Conservation (phyloP, 1,284 basidiomycete genomes). For the Ceratobasidium sp. region DNA sequence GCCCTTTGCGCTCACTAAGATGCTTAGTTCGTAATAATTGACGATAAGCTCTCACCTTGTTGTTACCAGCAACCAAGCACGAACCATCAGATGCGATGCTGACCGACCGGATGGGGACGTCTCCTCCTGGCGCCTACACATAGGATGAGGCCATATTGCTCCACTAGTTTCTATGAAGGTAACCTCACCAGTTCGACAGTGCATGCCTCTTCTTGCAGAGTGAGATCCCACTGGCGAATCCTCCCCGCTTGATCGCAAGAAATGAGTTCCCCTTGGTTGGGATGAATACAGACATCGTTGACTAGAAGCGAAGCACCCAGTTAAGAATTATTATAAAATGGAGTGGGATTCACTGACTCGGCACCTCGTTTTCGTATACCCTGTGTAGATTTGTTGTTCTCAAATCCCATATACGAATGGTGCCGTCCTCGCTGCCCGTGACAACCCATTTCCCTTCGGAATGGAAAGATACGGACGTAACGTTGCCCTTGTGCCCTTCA, state of each 20-base stretch:
- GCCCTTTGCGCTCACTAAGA: slow-evolving; percentile 66
- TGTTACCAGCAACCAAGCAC: slow-evolving; percentile 96
- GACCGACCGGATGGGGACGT: slow-evolving; percentile 96
- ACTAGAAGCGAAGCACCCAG: slow-evolving; percentile 64
- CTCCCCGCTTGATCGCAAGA: slow-evolving; percentile 99
- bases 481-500: slow-evolving; percentile 94
- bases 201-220: slow-evolving; percentile 86
- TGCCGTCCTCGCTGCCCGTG: slow-evolving; percentile 96
- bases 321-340: not conserved
- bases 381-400: slow-evolving; percentile 80
- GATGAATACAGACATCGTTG: slow-evolving; percentile 98
- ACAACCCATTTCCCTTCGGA: slow-evolving; percentile 99
- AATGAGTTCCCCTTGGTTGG: slow-evolving; percentile 98
- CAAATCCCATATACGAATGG: slow-evolving; percentile 99
- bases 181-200: slow-evolving; percentile 91
- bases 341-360: slow-evolving; percentile 65
- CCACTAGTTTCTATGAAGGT: not conserved
- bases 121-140: slow-evolving; percentile 89
- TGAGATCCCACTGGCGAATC: slow-evolving; percentile 99
- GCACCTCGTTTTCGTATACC: slow-evolving; percentile 85
- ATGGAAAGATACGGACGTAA: slow-evolving; percentile 96
- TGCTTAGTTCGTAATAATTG: not conserved
- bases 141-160: slow-evolving; percentile 1
- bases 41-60: slow-evolving; percentile 76
- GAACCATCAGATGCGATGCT: slow-evolving; percentile 96